Conservation (phyloP, 352 stramenopile genomes). For the Globisporangium echinulatum region DNA sequence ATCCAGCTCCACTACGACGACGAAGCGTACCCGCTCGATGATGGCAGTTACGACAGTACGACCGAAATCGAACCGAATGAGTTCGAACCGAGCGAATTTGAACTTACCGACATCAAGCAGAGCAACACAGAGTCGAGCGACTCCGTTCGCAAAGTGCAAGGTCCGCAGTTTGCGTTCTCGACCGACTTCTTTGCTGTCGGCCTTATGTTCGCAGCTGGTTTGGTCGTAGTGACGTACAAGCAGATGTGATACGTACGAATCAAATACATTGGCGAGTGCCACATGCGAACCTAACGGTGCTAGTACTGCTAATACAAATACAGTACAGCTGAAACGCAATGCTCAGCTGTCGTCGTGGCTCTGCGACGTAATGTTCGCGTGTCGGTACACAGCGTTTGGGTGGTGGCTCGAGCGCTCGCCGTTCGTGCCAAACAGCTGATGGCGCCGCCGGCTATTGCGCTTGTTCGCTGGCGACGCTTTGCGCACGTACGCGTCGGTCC, state of each 20-base stretch:
- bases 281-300: no score
- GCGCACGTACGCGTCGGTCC: slow-evolving; percentile 35
- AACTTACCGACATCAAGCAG: no score
- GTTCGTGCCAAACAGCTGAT: slow-evolving; percentile 3
- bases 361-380: slow-evolving; percentile 11
- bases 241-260: slow-evolving; percentile 26
- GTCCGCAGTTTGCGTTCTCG: slow-evolving; percentile 33
- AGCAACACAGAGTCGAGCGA: no score
- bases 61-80: not conserved
- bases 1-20: slow-evolving; percentile 66
- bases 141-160: not conserved
- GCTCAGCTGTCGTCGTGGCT: not conserved
- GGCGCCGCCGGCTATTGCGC: not conserved
- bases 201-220: slow-evolving; percentile 14
- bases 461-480: slow-evolving; percentile 12
- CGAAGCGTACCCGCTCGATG: slow-evolving; percentile 69
- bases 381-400: slow-evolving; percentile 45
- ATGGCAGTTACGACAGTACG: not conserved
- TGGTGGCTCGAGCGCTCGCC: slow-evolving; percentile 35
- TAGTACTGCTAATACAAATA: not conserved
- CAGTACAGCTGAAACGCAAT: not conserved
- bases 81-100: no score
- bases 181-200: slow-evolving; percentile 31
- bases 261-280: no score
- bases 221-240: slow-evolving; percentile 29